These are phyloP conservation scores for Penicillium sp. DNA, from an alignment of 2,329 filamentous ascomycete genomes.

Conservation along the genomic window DNA sequence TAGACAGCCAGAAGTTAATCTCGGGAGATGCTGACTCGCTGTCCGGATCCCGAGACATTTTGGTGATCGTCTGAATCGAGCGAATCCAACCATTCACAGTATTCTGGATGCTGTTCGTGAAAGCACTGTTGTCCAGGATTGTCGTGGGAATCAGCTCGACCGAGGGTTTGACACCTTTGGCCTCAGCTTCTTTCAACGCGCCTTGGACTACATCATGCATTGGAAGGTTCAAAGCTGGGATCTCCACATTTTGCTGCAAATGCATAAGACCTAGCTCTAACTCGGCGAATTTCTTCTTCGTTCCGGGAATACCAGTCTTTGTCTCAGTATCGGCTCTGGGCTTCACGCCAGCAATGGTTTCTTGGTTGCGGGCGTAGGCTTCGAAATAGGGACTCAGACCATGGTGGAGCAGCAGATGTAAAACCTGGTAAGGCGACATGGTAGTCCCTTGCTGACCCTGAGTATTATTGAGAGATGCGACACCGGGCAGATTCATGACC, in stretches of 20 bases:
- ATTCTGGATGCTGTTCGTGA: conserved; percentile 89
- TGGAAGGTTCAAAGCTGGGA: conserved; percentile 83
- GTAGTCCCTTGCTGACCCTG: conserved; percentile 68
- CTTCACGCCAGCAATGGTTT: conserved; percentile 63
- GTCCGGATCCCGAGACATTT: conserved; percentile 81
- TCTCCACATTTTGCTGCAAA: conserved; percentile 96
- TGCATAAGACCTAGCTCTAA: conserved; percentile 86
- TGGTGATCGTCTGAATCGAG: conserved; percentile 94
- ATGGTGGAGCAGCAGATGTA: conserved; percentile 88
- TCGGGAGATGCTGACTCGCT: conserved; percentile 86
- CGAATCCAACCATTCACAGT: conserved; percentile 98
- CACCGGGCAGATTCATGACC: conserved; percentile 85
- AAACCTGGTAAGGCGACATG: conserved; percentile 82
- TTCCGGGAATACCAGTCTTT: conserved; percentile 93
- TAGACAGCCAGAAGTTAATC: conserved; percentile 98
- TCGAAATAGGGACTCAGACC: conserved; percentile 96
- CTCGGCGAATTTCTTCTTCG: conserved; percentile 95
- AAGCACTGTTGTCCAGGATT: conserved; percentile 82
- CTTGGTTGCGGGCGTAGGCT: conserved; percentile 83
- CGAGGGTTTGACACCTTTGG: conserved; percentile 65
- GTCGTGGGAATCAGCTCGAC: conserved; percentile 73
- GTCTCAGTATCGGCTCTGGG: conserved; percentile 80
- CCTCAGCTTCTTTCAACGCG: conserved; percentile 74
- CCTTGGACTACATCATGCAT: conserved; percentile 86
- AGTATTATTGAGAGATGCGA: conserved; percentile 65